A percentile compares a stretch with the other conserved stretches of the same genome.
These are phyloP conservation scores for Candida boidinii DNA, from an alignment of 805 yeast species.

Conservation along the genomic window DNA sequence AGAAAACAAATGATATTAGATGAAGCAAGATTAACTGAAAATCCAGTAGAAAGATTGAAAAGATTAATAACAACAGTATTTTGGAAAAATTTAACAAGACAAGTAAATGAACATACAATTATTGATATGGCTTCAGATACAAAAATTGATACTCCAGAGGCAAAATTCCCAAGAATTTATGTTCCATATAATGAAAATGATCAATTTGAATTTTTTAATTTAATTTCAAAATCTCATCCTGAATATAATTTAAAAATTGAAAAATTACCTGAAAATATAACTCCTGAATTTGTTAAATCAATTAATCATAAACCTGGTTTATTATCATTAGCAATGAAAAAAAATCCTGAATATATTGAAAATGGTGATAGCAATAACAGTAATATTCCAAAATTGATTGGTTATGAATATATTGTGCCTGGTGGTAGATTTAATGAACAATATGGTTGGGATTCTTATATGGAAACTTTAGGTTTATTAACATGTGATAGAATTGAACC, in stretches of 20 bases:
- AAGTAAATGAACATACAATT: slow-evolving; percentile 53
- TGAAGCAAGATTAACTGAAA: slow-evolving; percentile 77
- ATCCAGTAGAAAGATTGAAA: slow-evolving; percentile 72
- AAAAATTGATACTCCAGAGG: slow-evolving; percentile 55
- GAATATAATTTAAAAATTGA: slow-evolving; percentile 61
- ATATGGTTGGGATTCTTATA: slow-evolving; percentile 97
- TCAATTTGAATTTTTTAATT: slow-evolving; percentile 60
- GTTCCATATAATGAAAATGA: slow-evolving; percentile 63
- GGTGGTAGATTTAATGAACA: slow-evolving; percentile 96
- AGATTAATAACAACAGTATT: slow-evolving; percentile 69
- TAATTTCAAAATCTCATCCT: slow-evolving; percentile 47
- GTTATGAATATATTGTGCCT: slow-evolving; percentile 88
- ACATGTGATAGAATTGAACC: slow-evolving; percentile 56
- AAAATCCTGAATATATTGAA: slow-evolving; percentile 20
- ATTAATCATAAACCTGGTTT: slow-evolving; percentile 81
- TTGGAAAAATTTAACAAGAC: slow-evolving; percentile 74
- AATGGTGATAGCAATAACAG: slow-evolving; percentile 40
- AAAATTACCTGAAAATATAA: slow-evolving; percentile 64
- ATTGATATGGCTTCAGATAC: slow-evolving; percentile 70
- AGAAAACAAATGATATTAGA: slow-evolving; percentile 71
- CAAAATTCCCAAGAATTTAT: slow-evolving; percentile 67
- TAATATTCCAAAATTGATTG: slow-evolving; percentile 37
- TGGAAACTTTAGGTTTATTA: slow-evolving; percentile 78
- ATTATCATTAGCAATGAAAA: slow-evolving; percentile 67
- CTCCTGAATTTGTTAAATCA: slow-evolving; percentile 69